Evolutionary conservation across 441 rosid genomes (phyloP).

Genomic region (Pelargonium citronellum): DNA sequence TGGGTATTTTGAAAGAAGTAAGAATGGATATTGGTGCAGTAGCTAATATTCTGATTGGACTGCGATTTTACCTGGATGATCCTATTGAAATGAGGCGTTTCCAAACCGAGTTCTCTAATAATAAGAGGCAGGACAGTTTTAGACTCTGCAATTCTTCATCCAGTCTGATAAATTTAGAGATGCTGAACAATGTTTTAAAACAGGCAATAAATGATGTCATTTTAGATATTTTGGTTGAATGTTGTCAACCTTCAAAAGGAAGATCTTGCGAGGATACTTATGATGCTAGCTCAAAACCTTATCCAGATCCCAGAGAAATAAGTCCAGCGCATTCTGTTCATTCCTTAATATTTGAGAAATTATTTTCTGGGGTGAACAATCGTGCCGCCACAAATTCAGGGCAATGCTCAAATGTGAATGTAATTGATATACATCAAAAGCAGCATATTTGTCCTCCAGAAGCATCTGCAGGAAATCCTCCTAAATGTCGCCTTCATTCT

Average conservation of each 20-base stretch:
- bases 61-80: constrained; percentile 94
- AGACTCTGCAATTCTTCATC: constrained; percentile 78
- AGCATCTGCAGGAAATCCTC: not conserved
- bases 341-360: constrained; percentile 9
- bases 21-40: constrained; percentile 99
- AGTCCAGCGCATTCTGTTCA: constrained; percentile 1
- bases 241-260: constrained; percentile 93
- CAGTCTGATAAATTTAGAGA: constrained; percentile 90
- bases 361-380: not conserved
- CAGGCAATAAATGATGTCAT: constrained; percentile 96
- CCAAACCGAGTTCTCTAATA: constrained; percentile 76
- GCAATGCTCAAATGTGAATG: not conserved
- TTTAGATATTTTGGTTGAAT: constrained; percentile 96
- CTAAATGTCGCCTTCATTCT: not conserved
- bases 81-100: constrained; percentile 96
- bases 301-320: constrained; percentile 30
- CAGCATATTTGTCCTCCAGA: not conserved
- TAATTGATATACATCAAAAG: not conserved
- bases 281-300: constrained; percentile 48
- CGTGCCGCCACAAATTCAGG: not conserved
- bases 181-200: constrained; percentile 98
- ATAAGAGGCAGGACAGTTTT: constrained; percentile 55
- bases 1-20: constrained; percentile 85
- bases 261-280: constrained; percentile 51
- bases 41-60: constrained; percentile 91